Evolutionary conservation across 345 rosid genomes (phyloP).

Genomic region (Salix suchowensis): DNA sequence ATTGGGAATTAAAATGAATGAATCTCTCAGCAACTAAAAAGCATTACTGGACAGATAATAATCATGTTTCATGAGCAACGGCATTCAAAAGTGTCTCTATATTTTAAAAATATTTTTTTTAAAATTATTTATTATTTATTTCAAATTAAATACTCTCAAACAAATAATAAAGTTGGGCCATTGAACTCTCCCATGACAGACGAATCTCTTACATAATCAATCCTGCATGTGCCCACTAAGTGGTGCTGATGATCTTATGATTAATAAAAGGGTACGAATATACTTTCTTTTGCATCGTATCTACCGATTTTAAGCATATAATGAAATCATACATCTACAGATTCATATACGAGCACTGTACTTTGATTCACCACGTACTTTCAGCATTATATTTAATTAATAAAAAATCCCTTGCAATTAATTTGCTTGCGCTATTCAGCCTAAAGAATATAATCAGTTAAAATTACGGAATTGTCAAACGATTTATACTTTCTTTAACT

Average conservation of each 20-base stretch:
- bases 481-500: background rate
- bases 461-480: background rate
- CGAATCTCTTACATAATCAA: background rate
- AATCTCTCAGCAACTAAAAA: background rate
- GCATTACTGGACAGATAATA: background rate
- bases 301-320: background rate
- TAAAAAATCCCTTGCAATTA: no score
- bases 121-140: no score
- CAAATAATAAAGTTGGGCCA: background rate
- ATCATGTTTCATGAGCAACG: background rate
- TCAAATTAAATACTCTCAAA: no score
- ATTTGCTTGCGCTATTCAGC: background rate
- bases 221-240: background rate
- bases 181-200: background rate
- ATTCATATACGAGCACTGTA: background rate
- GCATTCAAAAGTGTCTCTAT: background rate
- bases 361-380: background rate
- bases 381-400: background rate
- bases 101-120: no score
- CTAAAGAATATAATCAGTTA: background rate
- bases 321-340: background rate
- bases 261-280: background rate
- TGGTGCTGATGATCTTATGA: background rate
- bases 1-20: background rate
- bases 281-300: background rate